Percentiles rank a stretch among this genome's conserved stretches.
Evolutionary conservation across 345 rosid species (phyloP).

Genomic region (rapeseed (Brassica napus)): DNA sequence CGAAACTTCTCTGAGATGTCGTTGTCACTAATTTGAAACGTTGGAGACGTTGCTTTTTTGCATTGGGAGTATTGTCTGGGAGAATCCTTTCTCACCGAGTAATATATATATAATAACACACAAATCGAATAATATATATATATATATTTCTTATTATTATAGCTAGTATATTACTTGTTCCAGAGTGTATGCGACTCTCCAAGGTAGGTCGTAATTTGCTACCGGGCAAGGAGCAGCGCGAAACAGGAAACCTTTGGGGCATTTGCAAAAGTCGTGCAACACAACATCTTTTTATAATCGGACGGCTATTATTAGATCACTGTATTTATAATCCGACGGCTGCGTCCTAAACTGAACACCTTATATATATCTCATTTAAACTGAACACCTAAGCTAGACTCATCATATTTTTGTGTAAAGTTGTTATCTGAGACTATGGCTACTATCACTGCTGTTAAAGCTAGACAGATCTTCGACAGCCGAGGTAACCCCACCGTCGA

Average conservation of each 20-base stretch:
- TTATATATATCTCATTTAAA: constrained; percentile 13
- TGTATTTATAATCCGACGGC: constrained; percentile 15
- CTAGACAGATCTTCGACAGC: constrained; percentile 94
- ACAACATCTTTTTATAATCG: constrained; percentile 13
- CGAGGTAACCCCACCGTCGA: constrained; percentile 98
- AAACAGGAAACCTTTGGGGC: background rate
- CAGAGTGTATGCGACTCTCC: background rate
- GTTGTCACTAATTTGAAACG: no score
- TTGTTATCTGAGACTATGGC: constrained; percentile 43
- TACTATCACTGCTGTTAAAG: constrained; percentile 61
- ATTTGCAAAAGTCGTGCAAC: constrained; percentile 12
- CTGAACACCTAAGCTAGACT: background rate
- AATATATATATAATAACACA: no score
- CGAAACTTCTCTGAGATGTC: no score
- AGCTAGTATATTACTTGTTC: constrained; percentile 14
- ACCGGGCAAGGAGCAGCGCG: constrained; percentile 20
- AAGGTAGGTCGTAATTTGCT: constrained; percentile 11
- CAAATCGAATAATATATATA: background rate
- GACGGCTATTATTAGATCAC: background rate
- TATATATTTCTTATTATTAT: background rate
- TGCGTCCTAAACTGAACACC: background rate
- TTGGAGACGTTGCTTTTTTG: no score
- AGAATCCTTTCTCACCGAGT: no score
- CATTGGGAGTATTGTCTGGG: no score
- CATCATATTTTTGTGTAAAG: background rate